Evolutionary conservation across 805 yeast species (phyloP), one percentile per base, ranked within the genome.

Genomic region (Yamadazyma insecticola): DNA sequence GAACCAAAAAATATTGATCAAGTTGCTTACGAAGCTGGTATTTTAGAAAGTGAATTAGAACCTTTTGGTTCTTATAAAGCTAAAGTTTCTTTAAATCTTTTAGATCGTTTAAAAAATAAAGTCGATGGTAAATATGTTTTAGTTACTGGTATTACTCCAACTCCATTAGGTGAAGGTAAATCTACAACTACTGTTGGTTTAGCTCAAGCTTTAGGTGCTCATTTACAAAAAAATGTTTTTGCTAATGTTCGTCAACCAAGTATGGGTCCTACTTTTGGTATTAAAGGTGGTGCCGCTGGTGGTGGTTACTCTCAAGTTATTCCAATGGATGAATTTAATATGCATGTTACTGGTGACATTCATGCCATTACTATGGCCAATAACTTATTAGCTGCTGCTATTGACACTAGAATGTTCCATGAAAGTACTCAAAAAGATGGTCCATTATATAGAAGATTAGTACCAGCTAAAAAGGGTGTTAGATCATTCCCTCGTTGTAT

Each of bases 251-350:
- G 98, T 59, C 98, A 90, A 59, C 97, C 97, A 17, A 83, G 95
- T 7, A 87, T 90, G 96, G 97, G 97, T 23, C 98, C 98, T 30
- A 90, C 97, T 13, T 90, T 90, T 50, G 98, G 98, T 58, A 88
- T 90, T 49, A 90, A 90, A 66, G 98, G 98, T 52, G 97, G 97
- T 60, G 98, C 98, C 36, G 97, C 97, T 13, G 98, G 98, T 48
- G 98, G 97, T 55, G 97, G 97, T 28, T 90, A 88, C 60, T 75
- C 97, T 2, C 97, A 90, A 64, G 97, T 90, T 27, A 89, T 90
- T 48, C 97, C 97, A 31, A 90, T 90, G 97, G 98, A 90, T 60
- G 97, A 90, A 63, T 90, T 90, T 71, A 90, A 92, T 67, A 77
- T 92, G 85, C 97, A 90, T 57, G 71, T 90, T 45, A 90, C 97